phyloP scores from a whole-genome alignment of 805 yeast species.

The Metschnikowia borealis region DNA sequence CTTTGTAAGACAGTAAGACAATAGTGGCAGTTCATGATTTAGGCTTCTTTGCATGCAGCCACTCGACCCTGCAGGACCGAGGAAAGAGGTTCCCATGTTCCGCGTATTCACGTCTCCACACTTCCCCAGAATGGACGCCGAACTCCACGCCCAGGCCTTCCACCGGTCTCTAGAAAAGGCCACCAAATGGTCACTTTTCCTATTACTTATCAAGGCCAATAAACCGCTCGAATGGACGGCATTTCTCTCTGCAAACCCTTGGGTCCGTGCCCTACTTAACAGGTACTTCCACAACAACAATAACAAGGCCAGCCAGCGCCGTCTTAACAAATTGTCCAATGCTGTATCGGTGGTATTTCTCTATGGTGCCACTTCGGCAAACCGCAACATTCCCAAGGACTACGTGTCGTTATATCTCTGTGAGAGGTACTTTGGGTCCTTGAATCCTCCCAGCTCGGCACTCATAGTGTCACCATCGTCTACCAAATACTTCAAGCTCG shows the following conservation, averaged over 20 bases:
- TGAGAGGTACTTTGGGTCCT: conserved; percentile 27
- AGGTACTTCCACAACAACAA: not conserved
- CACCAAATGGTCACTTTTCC: conserved; percentile 26
- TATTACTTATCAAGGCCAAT: conserved; percentile 22
- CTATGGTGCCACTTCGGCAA: conserved; percentile 25
- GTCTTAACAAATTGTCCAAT: conserved; percentile 23
- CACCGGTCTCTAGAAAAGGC: conserved; percentile 17
- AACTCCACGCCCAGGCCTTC: not conserved
- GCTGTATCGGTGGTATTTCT: conserved; percentile 21
- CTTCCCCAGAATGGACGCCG: not conserved
- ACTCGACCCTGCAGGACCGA: too few species aligned
- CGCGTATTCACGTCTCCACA: not conserved
- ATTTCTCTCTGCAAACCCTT: conserved; percentile 32
- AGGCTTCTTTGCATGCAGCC: not conserved
- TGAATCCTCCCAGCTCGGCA: conserved; percentile 33
- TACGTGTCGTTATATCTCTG: conserved; percentile 33
- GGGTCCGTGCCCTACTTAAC: conserved; percentile 17
- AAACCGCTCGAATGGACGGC: conserved; percentile 27
- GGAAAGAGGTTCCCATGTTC: not conserved
- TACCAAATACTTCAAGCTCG: conserved; percentile 24
- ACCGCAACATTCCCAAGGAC: conserved; percentile 33
- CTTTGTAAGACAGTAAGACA: too few species aligned
- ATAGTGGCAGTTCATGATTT: too few species aligned
- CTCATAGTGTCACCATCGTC: conserved; percentile 26
- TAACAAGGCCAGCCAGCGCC: conserved; percentile 10